Conservation (phyloP, 2,329 filamentous ascomycete genomes). For the Xylaria multiplex region DNA sequence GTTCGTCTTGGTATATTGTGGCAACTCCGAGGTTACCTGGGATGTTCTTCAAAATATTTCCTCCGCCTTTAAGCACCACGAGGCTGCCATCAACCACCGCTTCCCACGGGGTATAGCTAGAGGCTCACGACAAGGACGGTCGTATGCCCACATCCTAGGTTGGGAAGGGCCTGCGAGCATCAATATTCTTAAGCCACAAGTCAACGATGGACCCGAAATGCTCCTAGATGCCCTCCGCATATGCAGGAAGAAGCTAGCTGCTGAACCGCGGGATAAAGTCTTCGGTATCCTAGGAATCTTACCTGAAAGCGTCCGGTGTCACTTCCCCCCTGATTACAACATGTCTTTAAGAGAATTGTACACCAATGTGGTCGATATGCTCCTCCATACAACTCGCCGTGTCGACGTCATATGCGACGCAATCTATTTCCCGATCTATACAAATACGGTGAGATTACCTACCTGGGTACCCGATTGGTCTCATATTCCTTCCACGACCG, state of each 20-base stretch:
- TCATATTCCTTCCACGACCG: conserved; percentile 38
- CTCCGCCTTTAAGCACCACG: background rate
- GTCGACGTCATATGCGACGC: conserved; percentile 51
- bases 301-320: conserved; percentile 39
- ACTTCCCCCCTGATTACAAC: conserved; percentile 48
- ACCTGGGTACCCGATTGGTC: conserved; percentile 53
- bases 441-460: conserved; percentile 44
- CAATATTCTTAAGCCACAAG: conserved; percentile 28
- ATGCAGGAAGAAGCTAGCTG: conserved; percentile 43
- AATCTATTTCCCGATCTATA: conserved; percentile 48
- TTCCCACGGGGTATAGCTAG: conserved; percentile 8
- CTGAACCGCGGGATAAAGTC: conserved; percentile 51
- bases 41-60: background rate
- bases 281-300: conserved; percentile 51
- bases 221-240: conserved; percentile 42
- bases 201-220: conserved; percentile 6
- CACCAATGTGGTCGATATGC: conserved; percentile 48
- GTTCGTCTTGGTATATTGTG: conserved; percentile 42
- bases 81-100: no score
- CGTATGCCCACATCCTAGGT: conserved; percentile 34
- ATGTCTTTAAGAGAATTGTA: conserved; percentile 49
- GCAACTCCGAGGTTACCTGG: conserved; percentile 40
- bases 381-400: conserved; percentile 42
- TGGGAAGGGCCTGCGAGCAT: conserved; percentile 9
- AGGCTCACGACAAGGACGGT: conserved; percentile 4